Conservation (phyloP, 495 filamentous ascomycete genomes). For the Penicillium canariense region DNA sequence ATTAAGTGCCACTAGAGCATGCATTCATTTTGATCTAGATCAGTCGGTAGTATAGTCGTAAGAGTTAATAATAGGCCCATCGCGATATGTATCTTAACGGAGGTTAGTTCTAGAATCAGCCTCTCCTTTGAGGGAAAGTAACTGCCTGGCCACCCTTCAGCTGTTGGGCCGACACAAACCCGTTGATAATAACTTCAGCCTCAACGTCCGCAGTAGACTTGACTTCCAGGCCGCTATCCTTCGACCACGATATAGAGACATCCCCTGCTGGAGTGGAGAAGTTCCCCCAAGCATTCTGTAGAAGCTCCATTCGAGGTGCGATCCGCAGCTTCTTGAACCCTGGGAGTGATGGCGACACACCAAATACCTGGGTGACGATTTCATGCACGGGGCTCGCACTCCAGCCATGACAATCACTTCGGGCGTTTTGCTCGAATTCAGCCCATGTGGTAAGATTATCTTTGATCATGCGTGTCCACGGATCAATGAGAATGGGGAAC, state of each 20-base stretch:
- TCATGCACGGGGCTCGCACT: constrained; percentile 27
- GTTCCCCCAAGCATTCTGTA: constrained; percentile 5
- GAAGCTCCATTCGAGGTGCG: constrained; percentile 14
- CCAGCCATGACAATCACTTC: constrained; percentile 33
- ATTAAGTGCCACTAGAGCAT: no score
- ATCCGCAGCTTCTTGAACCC: constrained; percentile 22
- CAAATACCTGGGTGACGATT: constrained; percentile 21
- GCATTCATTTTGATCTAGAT: not conserved
- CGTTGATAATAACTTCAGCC: constrained; percentile 7
- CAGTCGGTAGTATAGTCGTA: not conserved
- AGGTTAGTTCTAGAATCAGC: not conserved
- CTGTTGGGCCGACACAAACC: not conserved
- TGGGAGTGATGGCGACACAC: constrained; percentile 14
- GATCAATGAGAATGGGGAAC: constrained; percentile 10
- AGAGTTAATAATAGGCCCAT: no score
- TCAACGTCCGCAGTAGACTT: constrained; percentile 4
- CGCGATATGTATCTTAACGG: no score
- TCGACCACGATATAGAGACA: constrained; percentile 6
- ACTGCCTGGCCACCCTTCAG: constrained; percentile 3
- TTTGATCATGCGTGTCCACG: constrained; percentile 25
- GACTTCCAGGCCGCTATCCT: constrained; percentile 10
- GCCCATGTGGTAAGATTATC: constrained; percentile 30
- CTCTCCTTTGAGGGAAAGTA: not conserved
- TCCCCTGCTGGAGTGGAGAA: constrained; percentile 10
- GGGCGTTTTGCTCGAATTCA: constrained; percentile 21